These are phyloP conservation scores for Mycena kentingensis DNA, from an alignment of 768 basidiomycete species.

Conservation along the genomic window DNA sequence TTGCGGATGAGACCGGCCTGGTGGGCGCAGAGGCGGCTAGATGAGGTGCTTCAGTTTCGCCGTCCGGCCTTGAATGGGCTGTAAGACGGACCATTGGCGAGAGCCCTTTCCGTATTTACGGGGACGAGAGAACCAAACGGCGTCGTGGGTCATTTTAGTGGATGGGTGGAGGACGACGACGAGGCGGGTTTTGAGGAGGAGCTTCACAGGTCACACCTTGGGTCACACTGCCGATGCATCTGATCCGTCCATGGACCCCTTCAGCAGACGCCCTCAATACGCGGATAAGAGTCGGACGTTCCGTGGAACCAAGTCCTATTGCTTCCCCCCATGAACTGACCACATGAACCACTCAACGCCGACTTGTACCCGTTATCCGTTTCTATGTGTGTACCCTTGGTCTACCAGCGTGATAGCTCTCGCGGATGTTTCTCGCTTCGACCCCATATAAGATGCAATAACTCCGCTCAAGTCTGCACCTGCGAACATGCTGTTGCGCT, in stretches of 20 bases:
- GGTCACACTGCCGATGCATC: too few species aligned
- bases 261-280: too few species aligned
- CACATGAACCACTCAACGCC: slow-evolving; percentile 23
- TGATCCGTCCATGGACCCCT: too few species aligned
- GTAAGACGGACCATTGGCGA: slow-evolving; percentile 79
- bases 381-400: neutral
- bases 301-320: slow-evolving; percentile 4
- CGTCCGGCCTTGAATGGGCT: too few species aligned
- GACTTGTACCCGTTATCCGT: slow-evolving; percentile 29
- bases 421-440: slow-evolving; percentile 29
- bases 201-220: too few species aligned
- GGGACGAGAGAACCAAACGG: slow-evolving; percentile 96
- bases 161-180: too few species aligned
- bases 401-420: slow-evolving; percentile 11
- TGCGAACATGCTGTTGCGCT: slow-evolving; percentile 36
- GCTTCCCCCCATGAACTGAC: slow-evolving; percentile 13
- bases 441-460: slow-evolving; percentile 23
- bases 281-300: too few species aligned
- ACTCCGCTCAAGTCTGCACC: slow-evolving; percentile 15
- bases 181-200: too few species aligned
- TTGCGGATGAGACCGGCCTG: slow-evolving; percentile 98
- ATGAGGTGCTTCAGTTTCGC: neutral
- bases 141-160: slow-evolving; percentile 99
- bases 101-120: slow-evolving; percentile 94
- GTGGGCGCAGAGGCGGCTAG: slow-evolving; percentile 92